Evolutionary conservation across 2,329 filamentous ascomycete species (phyloP), one percentile per base, ranked within the genome.

Genomic region (Exophiala alcalophila): DNA sequence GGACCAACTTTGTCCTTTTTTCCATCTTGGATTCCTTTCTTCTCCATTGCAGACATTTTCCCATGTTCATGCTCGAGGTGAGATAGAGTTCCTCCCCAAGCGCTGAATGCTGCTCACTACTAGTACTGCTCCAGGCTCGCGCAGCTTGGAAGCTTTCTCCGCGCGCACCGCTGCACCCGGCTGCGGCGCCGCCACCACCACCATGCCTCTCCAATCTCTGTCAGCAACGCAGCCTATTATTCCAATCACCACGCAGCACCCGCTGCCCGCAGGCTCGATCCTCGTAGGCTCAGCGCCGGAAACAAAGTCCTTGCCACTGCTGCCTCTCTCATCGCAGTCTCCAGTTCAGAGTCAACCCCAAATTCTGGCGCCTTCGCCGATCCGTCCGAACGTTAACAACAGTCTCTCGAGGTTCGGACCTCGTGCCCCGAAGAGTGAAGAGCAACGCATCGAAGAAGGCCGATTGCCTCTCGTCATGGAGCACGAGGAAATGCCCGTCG

Each of bases 401-500:
- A 16, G 20, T 16, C 24, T 38, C n/a, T 37, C 40, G 23, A 33
- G 48, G 19, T 9, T 36, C 28, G 49, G 41, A 16, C 41, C 45
- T 29, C 44, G 49, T 12, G 35, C 31, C 26, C 39, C 45, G 12
- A 49, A 46, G 27, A 37, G 26, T 4, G 51, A 49, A 47, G 45
- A 41, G 15, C 49, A 47, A 38, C 49, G 51, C 23, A 28, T 52
- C 15, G 51, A 45, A 37, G 36, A 50, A 42, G 49, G 47, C 19
- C 40, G 51, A 32, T 36, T 52, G 34, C 49, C 49, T 32, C 45
- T 44, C 12, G 54, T 59, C 50, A 67, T 71, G 67, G 68, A 71
- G 58, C 62, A 63, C 43, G 58, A 66, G 37, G 68, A 68, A 47
- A 58, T 65, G 47, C 55, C 60, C 21, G 62, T 59, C 29, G 57